Base-by-base conservation (phyloP, 768 basidiomycete species). In the Hericium coralloides region DNA sequence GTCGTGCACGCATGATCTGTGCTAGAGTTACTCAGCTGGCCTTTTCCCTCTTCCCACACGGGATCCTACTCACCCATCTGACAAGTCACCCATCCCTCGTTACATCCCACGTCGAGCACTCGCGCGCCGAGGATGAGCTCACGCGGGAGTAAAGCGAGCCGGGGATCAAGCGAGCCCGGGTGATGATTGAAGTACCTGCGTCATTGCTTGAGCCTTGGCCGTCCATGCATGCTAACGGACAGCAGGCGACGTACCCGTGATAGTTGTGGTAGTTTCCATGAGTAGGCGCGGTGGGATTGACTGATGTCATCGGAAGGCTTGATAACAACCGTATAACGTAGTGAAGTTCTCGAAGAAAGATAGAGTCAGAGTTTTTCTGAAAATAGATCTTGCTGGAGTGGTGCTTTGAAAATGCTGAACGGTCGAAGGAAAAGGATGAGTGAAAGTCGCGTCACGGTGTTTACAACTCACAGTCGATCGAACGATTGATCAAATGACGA, bases 31-130 rank as follows among this genome's bases (percentile, higher is more conserved):
- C 20, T 23, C 23, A 50, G 49, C 26, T 23, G 5, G 4, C 7
- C 8, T 9, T 31, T 31, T 31, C 31, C 31, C 31, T 31, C 31
- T 31, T 8, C 10, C 2, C 15, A 47, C 37, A 50, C 37, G 60
- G 23, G 50, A 12, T 38, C 10, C 4, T 2, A 49, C 74, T 50
- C 60, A 86, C 92, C 92, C n/a, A 94, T 82, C 67, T 94, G 89
- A 66, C 87, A 87, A 1, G 89, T 86, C 38, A 95, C 84, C 77
- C 79, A 82, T 8, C 92, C 92, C 65, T 90, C 85, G 67, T 95
- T 95, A 66, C 89, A 91, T 0, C 92, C 92, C 0, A 95, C 71
- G 69, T 95, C 92, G 12, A 95, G 76, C 2, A 94, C 85, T 49
- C 74, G 72, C 57, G 80, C 79, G 14, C 69, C 77, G 3, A 58